Base-by-base conservation (phyloP, 2,329 filamentous ascomycete species). In the Periconia digitata region DNA sequence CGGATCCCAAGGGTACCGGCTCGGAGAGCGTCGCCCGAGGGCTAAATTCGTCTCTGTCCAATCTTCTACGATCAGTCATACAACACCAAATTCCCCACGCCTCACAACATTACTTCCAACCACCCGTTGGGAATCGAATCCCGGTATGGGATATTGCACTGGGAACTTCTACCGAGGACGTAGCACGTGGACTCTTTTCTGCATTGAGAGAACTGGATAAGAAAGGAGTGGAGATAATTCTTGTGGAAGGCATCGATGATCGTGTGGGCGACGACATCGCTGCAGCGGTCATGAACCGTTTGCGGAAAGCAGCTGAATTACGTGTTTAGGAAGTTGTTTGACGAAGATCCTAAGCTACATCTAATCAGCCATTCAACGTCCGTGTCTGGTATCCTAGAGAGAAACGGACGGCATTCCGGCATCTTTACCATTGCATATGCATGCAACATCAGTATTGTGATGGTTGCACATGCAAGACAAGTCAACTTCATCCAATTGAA, bases 101-200 rank as follows among this genome's bases (percentile, higher is more conserved):
- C 0, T 44, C 62, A 8, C 56, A 53, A 6, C 54, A 62, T 36
- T 43, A 39, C 2, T 45, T 61, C 6, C 43, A 47, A 15, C 42
- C 53, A 8, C 37, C n/a, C 4, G 15, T 21, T 10, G 21, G 12
- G 36, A 43, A 3, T 24, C 34, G 36, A 20, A 50, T 43, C 45
- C 61, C 72, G 17, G 60, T 82, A 3, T 80, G 90, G 60, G 89
- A 95, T 60, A 83, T 95, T 39, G 75, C 84, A 50, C 77, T 99
- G 13, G 92, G 92, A 1, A 74, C 73, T 15, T 82, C 87, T 38
- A 85, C 85, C 0, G 82, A 83, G 56, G 82, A 82, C 24, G 91
- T 99, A 59, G 92, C 94, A 1, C 84, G 92, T 59, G 89, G 89
- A 0, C 76, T 99, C 13, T 99, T 99, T 69, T 89, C 90, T 12